A percentile compares a stretch with the other conserved stretches of the same genome.
phyloP scores from a whole-genome alignment of 306 rosid genomes.

The Psophocarpus tetragonolobus region DNA sequence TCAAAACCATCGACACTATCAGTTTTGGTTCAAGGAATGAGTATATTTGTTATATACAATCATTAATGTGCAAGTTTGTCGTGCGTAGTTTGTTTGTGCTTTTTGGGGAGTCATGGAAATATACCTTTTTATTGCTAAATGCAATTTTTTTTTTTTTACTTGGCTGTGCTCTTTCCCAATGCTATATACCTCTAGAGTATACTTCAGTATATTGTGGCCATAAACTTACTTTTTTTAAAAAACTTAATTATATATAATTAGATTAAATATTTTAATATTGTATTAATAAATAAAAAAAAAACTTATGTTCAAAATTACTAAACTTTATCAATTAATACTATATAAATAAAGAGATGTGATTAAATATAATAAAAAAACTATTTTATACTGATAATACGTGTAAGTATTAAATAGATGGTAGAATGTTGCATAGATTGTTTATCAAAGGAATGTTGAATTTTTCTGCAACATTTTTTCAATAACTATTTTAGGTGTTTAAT shows the following conservation, averaged over 20 bases:
- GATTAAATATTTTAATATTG: not conserved
- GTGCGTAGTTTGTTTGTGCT: not conserved
- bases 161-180: not conserved
- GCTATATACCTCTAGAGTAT: not conserved
- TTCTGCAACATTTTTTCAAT: not conserved
- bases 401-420: no score
- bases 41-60: slow-evolving; percentile 10
- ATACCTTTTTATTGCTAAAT: not conserved
- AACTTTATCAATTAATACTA: no score
- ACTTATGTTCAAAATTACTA: no score
- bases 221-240: not conserved
- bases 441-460: not conserved
- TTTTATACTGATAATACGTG: no score
- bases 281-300: not conserved
- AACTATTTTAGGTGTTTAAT: no score
- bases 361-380: no score
- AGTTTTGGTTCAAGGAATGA: slow-evolving; percentile 37
- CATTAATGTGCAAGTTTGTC: not conserved
- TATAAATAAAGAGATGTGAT: no score
- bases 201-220: not conserved
- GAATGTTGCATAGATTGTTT: not conserved
- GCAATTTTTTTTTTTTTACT: not conserved
- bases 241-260: not conserved
- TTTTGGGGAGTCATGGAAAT: not conserved
- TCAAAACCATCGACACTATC: slow-evolving; percentile 20